A percentile compares a stretch with the other conserved stretches of the same genome.
phyloP scores from a whole-genome alignment of 176 grass and related monocot species.

The Triticum urartu region DNA sequence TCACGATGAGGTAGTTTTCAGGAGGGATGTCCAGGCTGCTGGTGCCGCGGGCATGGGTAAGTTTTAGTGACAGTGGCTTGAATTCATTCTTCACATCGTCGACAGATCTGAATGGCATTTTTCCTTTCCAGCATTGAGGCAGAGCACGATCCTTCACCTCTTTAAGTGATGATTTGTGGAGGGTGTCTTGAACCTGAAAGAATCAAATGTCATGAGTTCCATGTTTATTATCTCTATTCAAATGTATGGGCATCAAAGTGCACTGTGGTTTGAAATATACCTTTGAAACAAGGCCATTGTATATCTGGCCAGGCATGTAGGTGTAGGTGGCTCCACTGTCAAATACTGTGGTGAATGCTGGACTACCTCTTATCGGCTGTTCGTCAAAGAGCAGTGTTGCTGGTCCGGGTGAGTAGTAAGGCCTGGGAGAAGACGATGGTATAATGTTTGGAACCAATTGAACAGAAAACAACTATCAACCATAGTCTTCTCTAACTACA shows the following conservation, averaged over 20 bases:
- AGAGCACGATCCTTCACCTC: slow-evolving; percentile 54
- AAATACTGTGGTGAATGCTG: slow-evolving; percentile 64
- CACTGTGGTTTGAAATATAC: slow-evolving; percentile 25
- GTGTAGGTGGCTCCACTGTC: slow-evolving; percentile 91
- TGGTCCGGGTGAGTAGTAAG: slow-evolving; percentile 88
- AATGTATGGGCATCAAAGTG: slow-evolving; percentile 5
- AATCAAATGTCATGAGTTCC: slow-evolving; percentile 3
- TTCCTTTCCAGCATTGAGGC: slow-evolving; percentile 83
- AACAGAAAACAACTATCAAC: too few species aligned
- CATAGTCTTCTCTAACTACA: not conserved
- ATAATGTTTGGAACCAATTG: not conserved
- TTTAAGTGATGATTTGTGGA: slow-evolving; percentile 48
- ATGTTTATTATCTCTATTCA: slow-evolving; percentile 2
- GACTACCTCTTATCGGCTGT: slow-evolving; percentile 44
- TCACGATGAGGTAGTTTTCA: slow-evolving; percentile 87
- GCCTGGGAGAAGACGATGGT: slow-evolving; percentile 42
- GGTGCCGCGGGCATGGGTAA: too few species aligned
- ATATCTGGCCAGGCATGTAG: slow-evolving; percentile 65
- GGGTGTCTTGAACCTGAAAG: slow-evolving; percentile 60
- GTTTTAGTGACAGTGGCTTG: slow-evolving; percentile 42
- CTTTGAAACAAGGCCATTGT: slow-evolving; percentile 72
- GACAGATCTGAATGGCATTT: slow-evolving; percentile 76
- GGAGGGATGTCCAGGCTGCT: slow-evolving; percentile 65
- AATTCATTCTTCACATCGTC: slow-evolving; percentile 79
- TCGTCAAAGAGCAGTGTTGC: slow-evolving; percentile 55